Evolutionary conservation across 139 green algal species (phyloP).

Genomic region (Spirogloea muscicola): DNA sequence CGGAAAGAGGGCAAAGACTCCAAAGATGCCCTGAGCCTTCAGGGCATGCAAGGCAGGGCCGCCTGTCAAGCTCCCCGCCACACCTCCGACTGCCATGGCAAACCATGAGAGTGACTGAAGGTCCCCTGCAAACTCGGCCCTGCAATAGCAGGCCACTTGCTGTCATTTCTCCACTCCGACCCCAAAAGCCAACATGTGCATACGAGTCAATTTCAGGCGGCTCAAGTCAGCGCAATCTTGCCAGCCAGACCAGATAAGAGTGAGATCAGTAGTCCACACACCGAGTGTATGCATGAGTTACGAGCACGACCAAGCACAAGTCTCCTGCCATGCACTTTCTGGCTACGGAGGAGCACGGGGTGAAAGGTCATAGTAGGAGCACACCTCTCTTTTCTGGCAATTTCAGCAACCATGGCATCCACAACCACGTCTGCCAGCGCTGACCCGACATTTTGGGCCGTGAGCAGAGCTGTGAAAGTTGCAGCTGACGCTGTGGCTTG

Average conservation of each 20-base stretch:
- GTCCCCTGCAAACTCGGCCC: conserved; percentile 21
- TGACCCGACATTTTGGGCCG: conserved; percentile 64
- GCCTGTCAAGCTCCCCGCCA: conserved; percentile 6
- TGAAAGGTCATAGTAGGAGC: too few species aligned
- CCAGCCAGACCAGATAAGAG: too few species aligned
- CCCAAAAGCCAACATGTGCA: too few species aligned
- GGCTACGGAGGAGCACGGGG: too few species aligned
- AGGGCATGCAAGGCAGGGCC: conserved; percentile 16
- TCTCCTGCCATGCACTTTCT: too few species aligned
- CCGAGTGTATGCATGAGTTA: too few species aligned
- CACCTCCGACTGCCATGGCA: conserved; percentile 23
- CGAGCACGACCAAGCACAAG: too few species aligned
- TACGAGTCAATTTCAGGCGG: too few species aligned
- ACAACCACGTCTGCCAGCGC: conserved; percentile 90
- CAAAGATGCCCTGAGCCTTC: conserved; percentile 18
- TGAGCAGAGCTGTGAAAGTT: conserved; percentile 55
- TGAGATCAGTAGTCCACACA: too few species aligned
- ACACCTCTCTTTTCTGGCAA: conserved; percentile 4
- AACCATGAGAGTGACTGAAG: conserved; percentile 35
- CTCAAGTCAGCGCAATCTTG: too few species aligned
- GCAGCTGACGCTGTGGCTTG: neutral
- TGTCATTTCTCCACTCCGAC: too few species aligned
- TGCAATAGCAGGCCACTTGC: too few species aligned
- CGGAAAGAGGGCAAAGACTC: conserved; percentile 14
- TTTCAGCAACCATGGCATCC: conserved; percentile 94